A percentile compares a stretch with the other conserved stretches of the same genome.
Evolutionary conservation across 2,329 filamentous ascomycete genomes (phyloP).

Genomic region (Xenoacremonium recifei): DNA sequence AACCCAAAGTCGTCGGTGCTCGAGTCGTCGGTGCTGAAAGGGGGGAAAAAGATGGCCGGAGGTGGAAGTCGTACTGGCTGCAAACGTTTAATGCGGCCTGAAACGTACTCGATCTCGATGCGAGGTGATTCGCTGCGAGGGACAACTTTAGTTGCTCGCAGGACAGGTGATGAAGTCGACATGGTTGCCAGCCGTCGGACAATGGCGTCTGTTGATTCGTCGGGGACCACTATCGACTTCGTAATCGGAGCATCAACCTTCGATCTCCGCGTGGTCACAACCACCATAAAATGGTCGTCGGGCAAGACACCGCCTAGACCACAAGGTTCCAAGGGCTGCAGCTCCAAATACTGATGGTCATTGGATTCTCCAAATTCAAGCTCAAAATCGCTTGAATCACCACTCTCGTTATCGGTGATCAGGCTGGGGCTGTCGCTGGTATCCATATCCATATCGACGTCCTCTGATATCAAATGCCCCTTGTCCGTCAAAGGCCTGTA

Average conservation of each 20-base stretch:
- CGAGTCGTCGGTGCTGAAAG: constrained; percentile 42
- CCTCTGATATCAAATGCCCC: constrained; percentile 12
- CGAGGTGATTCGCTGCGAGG: constrained; percentile 3
- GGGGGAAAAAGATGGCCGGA: constrained; percentile 50
- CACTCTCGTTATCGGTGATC: constrained; percentile 33
- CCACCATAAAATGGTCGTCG: constrained; percentile 62
- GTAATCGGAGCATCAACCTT: constrained; percentile 23
- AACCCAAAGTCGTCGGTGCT: constrained; percentile 30
- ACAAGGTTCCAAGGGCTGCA: constrained; percentile 50
- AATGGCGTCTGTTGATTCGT: constrained; percentile 39
- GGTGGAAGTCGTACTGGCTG: constrained; percentile 50
- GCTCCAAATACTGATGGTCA: constrained; percentile 36
- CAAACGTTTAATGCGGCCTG: constrained; percentile 40
- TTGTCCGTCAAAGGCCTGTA: constrained; percentile 50
- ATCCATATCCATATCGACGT: constrained; percentile 30
- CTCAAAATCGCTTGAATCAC: constrained; percentile 39
- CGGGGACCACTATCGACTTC: constrained; percentile 8
- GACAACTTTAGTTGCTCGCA: constrained; percentile 2
- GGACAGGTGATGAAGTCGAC: constrained; percentile 37
- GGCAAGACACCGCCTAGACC: constrained; percentile 59
- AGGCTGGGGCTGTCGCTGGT: constrained; percentile 24
- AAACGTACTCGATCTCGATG: constrained; percentile 46
- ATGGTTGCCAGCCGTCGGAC: constrained; percentile 40
- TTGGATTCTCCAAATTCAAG: constrained; percentile 48
- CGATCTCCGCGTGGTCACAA: constrained; percentile 50